Conservation (phyloP, 768 basidiomycete species). For the Suillus decipiens region DNA sequence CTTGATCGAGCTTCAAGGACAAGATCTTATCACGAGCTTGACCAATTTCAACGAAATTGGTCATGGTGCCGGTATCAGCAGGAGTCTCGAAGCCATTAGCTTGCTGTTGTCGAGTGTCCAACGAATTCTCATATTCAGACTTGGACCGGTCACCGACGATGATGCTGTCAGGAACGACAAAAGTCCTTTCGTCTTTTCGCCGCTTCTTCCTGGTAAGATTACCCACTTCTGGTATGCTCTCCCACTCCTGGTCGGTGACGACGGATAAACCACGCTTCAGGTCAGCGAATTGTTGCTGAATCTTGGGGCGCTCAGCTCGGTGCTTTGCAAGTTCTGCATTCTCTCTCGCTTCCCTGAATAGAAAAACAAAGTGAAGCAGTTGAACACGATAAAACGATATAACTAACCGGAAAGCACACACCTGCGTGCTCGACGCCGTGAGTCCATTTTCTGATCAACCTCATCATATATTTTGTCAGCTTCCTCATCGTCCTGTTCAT, state of each 20-base stretch:
- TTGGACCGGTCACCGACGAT: slow-evolving; percentile 81
- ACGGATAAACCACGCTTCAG: slow-evolving; percentile 86
- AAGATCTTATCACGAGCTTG: slow-evolving; percentile 95
- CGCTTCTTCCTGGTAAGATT: slow-evolving; percentile 93
- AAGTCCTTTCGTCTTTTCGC: slow-evolving; percentile 80
- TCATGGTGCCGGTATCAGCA: slow-evolving; percentile 76
- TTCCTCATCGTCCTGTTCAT: slow-evolving; percentile 97
- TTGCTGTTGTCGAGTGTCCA: slow-evolving; percentile 78
- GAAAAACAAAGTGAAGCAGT: slow-evolving; percentile 24
- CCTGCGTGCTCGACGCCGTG: slow-evolving; percentile 77
- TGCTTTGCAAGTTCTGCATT: slow-evolving; percentile 71
- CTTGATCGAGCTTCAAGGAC: slow-evolving; percentile 92
- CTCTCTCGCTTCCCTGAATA: slow-evolving; percentile 71
- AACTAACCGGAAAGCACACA: slow-evolving; percentile 54
- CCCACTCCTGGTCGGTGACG: slow-evolving; percentile 93
- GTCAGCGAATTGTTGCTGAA: slow-evolving; percentile 95
- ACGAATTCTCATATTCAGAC: slow-evolving; percentile 73
- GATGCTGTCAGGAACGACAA: slow-evolving; percentile 92
- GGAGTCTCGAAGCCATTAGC: slow-evolving; percentile 82
- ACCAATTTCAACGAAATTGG: slow-evolving; percentile 95
- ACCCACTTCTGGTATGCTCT: slow-evolving; percentile 91
- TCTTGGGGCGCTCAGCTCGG: slow-evolving; percentile 88
- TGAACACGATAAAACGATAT: slow-evolving; percentile 28
- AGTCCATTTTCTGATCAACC: slow-evolving; percentile 92
- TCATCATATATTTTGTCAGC: slow-evolving; percentile 92